phyloP scores from a whole-genome alignment of 129 eudicot species.

The Artemisia annua region DNA sequence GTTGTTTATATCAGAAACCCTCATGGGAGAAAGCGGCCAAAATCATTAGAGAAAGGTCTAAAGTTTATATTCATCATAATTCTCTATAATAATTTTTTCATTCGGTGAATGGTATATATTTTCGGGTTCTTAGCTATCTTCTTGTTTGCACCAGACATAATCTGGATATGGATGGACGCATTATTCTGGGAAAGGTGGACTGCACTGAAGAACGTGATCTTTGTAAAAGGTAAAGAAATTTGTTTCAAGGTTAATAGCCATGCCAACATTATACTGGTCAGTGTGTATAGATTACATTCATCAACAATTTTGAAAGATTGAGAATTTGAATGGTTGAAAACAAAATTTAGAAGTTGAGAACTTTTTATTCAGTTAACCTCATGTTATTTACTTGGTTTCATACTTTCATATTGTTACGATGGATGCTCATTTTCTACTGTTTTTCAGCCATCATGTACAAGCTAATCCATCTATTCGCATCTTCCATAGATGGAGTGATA shows the following conservation, averaged over 20 bases:
- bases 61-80: slow-evolving; percentile 10
- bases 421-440: slow-evolving; percentile 10
- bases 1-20: slow-evolving; percentile 58
- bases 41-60: slow-evolving; percentile 66
- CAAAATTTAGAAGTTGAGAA: no score
- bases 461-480: slow-evolving; percentile 94
- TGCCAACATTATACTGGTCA: no score
- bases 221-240: slow-evolving; percentile 60
- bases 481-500: slow-evolving; percentile 75
- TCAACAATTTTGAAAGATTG: no score
- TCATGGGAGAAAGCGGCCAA: slow-evolving; percentile 91
- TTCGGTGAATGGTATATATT: slow-evolving; percentile 16
- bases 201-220: slow-evolving; percentile 80
- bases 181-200: slow-evolving; percentile 78
- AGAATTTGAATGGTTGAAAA: no score
- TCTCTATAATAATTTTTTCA: background rate
- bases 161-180: slow-evolving; percentile 80
- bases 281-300: no score
- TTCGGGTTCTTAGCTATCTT: slow-evolving; percentile 14
- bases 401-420: background rate
- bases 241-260: no score
- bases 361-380: background rate
- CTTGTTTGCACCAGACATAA: slow-evolving; percentile 79
- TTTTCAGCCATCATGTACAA: slow-evolving; percentile 87
- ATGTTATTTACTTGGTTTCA: background rate